These are phyloP conservation scores for Zalaria sp. DNA, from an alignment of 2,329 filamentous ascomycete genomes.

Conservation along the genomic window DNA sequence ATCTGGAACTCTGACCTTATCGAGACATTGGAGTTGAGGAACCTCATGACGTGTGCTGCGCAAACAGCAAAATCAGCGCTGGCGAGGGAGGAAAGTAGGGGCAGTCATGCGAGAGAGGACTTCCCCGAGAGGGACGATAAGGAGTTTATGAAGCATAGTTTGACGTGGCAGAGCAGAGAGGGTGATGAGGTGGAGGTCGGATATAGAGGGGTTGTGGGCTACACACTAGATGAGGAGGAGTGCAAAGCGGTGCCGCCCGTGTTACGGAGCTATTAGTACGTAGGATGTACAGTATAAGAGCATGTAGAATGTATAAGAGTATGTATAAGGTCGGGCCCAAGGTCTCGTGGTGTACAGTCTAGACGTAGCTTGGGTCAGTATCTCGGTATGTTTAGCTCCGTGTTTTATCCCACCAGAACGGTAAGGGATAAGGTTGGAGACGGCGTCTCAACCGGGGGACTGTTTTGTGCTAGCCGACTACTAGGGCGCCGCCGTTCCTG, in stretches of 20 bases:
- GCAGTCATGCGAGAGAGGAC: conserved; percentile 34
- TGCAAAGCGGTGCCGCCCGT: conserved; percentile 20
- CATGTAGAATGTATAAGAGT: too few species aligned
- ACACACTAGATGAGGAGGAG: conserved; percentile 30
- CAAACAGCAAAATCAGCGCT: conserved; percentile 32
- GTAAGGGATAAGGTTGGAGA: too few species aligned
- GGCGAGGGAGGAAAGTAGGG: conserved; percentile 29
- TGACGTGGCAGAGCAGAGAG: conserved; percentile 29
- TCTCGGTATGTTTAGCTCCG: too few species aligned
- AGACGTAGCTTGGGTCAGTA: too few species aligned
- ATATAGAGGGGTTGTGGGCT: conserved; percentile 27
- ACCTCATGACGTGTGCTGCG: conserved; percentile 31
- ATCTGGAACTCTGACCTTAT: conserved; percentile 37
- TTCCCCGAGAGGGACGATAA: conserved; percentile 28
- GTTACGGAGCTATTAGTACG: conserved; percentile 13
- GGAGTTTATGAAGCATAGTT: conserved; percentile 32
- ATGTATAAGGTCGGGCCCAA: too few species aligned
- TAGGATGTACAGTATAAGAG: too few species aligned
- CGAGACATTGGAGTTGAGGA: conserved; percentile 33
- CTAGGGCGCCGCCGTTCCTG: too few species aligned
- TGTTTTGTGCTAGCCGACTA: too few species aligned
- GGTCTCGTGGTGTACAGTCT: too few species aligned
- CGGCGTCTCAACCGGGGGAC: too few species aligned
- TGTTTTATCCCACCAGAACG: too few species aligned
- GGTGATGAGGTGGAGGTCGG: conserved; percentile 26